Base-by-base conservation (phyloP, 1,139 yeast species). In the Suhomyces wounanorum region DNA sequence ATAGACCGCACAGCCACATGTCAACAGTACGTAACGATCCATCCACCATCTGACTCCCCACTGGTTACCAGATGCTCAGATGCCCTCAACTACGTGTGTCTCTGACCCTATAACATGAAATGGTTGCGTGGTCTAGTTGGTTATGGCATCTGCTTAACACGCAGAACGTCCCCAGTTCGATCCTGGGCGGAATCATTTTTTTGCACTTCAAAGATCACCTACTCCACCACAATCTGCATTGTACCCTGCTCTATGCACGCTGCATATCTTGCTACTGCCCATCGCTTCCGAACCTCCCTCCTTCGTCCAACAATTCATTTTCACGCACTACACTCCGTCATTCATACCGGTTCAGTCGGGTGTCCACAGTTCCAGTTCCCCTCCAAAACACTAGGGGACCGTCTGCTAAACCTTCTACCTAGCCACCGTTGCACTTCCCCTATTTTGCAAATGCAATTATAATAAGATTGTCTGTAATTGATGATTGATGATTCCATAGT, bases 151-250 rank as follows among this genome's bases (percentile, higher is more conserved):
- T 89, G 96, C 96, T 88, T 89, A 89, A 89, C 96, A 89, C 96
- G 96, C 96, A 87, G 92, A 87, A 89, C 92, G 96, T 90, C 96
- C 96, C 96, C 96, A 89, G 97, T 90, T 90, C 97, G 96, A 90
- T 88, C 96, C 97, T 89, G 97, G 96, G 96, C 90, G 87, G 83
- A 88, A 87, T 89, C 96, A 89, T 65, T 66, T 57, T 56, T 65
- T 67, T 64, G 26, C 33, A 30, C 14, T 10, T 30, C 8, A 30
- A 30, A 11, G 13, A 9, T 10, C 30, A 26, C 13, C 30, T 26
- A n/a, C 3, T 13, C 13, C n/a, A 10, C 33, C 33, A 30, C 33
- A 30, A 30, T 30, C 30, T 26, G 30, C 30, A 9, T 8, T 9
- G 8, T 28, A 9, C 13, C 31, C 5, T 8, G 31, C 33, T n/a